These are phyloP conservation scores for Ceratocystis albifundus DNA, from an alignment of 2,329 filamentous ascomycete species.

Conservation along the genomic window DNA sequence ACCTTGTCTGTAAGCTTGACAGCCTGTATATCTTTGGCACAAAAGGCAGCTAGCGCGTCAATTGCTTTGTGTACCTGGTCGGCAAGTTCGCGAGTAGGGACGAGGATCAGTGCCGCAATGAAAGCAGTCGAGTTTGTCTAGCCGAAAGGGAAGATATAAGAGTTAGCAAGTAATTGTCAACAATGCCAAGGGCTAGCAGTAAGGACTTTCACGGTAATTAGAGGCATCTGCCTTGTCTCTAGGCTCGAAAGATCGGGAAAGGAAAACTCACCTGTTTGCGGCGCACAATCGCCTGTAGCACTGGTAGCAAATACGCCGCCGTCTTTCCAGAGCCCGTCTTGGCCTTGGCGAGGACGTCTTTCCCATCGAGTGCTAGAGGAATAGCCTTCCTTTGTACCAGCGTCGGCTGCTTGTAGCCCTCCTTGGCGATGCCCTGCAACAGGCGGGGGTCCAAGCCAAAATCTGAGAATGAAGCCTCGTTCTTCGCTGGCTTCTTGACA, in stretches of 20 bases:
- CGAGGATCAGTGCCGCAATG: constrained; percentile 73
- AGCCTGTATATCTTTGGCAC: constrained; percentile 67
- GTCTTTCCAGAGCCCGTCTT: constrained; percentile 97
- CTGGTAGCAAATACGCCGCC: constrained; percentile 82
- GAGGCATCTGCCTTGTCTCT: not conserved
- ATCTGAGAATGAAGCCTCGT: constrained; percentile 50
- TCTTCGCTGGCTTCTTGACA: not conserved
- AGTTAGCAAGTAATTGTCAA: not conserved
- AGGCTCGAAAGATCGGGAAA: not conserved
- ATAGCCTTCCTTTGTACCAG: constrained; percentile 79
- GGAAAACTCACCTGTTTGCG: constrained; percentile 50
- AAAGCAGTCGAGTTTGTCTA: constrained; percentile 38
- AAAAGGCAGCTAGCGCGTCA: constrained; percentile 67
- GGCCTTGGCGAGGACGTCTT: constrained; percentile 81
- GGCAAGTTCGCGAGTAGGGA: constrained; percentile 88
- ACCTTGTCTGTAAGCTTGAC: constrained; percentile 87
- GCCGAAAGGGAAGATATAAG: constrained; percentile 18
- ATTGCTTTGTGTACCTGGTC: constrained; percentile 77
- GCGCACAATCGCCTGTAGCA: constrained; percentile 74
- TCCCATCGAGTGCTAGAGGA: constrained; percentile 72
- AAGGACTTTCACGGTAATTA: not conserved
- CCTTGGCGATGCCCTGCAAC: constrained; percentile 71
- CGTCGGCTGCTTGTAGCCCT: constrained; percentile 79
- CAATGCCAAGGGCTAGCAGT: not conserved
- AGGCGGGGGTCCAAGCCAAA: constrained; percentile 75